Percentiles rank a stretch among this genome's conserved stretches.
phyloP scores from a whole-genome alignment of 257 asterid species.

The Henckelia pumila region DNA sequence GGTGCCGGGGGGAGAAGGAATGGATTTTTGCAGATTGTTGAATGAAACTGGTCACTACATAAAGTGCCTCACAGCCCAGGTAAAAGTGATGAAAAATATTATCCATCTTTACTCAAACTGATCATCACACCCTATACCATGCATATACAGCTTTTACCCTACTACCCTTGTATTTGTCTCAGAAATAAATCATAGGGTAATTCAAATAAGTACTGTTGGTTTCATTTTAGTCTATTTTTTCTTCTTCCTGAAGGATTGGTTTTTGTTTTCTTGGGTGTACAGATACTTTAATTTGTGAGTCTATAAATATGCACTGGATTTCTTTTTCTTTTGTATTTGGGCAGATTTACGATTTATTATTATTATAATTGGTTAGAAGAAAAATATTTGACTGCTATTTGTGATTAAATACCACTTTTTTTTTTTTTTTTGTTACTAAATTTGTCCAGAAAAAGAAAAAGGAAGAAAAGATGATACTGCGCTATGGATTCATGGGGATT shows the following conservation, averaged over 20 bases:
- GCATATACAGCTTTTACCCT: background rate
- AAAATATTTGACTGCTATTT: background rate
- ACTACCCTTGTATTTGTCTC: background rate
- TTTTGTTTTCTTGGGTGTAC: background rate
- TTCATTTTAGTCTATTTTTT: too few relatives aligned
- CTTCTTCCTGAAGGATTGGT: background rate
- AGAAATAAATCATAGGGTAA: background rate
- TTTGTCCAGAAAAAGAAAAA: background rate
- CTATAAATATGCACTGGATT: background rate
- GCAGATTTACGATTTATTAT: background rate
- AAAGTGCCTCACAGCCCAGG: conserved; percentile 67
- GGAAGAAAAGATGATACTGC: background rate
- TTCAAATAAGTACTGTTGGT: background rate
- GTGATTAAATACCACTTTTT: background rate
- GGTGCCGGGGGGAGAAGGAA: conserved; percentile 63
- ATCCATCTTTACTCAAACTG: conserved; percentile 41
- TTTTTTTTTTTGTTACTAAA: too few relatives aligned
- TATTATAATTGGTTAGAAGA: background rate
- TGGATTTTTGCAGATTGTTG: conserved; percentile 53
- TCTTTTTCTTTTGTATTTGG: background rate
- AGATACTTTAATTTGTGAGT: background rate
- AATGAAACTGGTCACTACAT: conserved; percentile 74
- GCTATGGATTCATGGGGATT: background rate
- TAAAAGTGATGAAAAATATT: conserved; percentile 65
- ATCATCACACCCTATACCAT: conserved; percentile 4